phyloP scores from a whole-genome alignment of 345 rosid species.

The Jatropha curcas region DNA sequence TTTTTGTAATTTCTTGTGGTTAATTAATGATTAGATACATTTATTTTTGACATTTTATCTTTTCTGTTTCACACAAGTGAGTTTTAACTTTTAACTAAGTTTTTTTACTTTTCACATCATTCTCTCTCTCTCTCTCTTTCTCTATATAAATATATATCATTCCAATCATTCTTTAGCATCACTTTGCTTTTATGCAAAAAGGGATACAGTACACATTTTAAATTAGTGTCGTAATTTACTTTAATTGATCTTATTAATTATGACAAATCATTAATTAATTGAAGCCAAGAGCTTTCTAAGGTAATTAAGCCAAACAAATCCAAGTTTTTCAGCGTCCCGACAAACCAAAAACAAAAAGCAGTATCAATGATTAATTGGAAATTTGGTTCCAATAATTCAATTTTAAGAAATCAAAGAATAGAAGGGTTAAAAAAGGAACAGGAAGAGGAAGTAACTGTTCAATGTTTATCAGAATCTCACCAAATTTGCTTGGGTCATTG shows the following conservation, averaged over 20 bases:
- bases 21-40: slow-evolving; percentile 4
- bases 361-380: too few species aligned
- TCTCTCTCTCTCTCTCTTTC: neutral
- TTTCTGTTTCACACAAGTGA: too few species aligned
- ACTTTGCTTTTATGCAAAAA: slow-evolving; percentile 12
- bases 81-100: too few species aligned
- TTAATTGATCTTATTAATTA: neutral
- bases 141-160: neutral
- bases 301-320: neutral
- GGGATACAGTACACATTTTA: neutral
- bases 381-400: slow-evolving; percentile 12
- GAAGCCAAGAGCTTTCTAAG: neutral
- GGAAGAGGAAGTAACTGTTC: too few species aligned
- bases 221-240: neutral
- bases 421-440: too few species aligned
- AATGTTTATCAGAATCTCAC: too few species aligned
- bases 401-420: too few species aligned
- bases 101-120: neutral
- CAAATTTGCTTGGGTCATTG: too few species aligned
- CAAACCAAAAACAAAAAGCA: neutral
- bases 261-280: neutral
- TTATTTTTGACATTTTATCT: neutral
- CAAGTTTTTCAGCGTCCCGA: slow-evolving; percentile 7
- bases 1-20: neutral
- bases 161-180: slow-evolving; percentile 8